These are phyloP conservation scores for Knufia fluminis DNA, from an alignment of 2,329 filamentous ascomycete genomes.

Conservation along the genomic window DNA sequence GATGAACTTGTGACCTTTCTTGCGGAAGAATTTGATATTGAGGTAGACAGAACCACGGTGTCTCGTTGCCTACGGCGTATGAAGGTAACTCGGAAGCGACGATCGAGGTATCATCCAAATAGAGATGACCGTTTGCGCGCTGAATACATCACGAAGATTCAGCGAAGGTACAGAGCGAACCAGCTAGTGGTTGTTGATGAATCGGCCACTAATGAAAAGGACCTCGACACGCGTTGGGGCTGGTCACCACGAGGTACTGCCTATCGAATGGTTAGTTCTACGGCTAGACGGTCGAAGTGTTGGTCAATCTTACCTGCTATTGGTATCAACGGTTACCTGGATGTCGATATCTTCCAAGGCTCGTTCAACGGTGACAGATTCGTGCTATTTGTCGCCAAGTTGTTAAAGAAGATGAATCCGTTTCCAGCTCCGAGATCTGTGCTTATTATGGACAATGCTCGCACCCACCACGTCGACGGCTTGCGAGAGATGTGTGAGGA, in stretches of 20 bases:
- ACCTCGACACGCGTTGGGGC: not conserved
- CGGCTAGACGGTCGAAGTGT: not conserved
- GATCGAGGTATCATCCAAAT: no score
- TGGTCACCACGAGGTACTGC: not conserved
- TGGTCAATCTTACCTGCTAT: conserved; percentile 4
- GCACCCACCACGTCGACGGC: conserved; percentile 24
- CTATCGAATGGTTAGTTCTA: not conserved
- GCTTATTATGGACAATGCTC: conserved; percentile 28
- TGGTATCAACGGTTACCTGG: conserved; percentile 4
- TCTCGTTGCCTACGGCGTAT: no score
- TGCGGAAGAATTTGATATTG: no score
- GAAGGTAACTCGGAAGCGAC: no score
- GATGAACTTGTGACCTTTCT: no score
- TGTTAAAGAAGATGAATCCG: conserved; percentile 4
- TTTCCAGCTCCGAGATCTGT: conserved; percentile 27
- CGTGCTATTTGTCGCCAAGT: not conserved
- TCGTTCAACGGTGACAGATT: conserved; percentile 1
- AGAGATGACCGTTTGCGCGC: not conserved
- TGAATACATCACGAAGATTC: not conserved
- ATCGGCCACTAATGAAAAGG: not conserved
- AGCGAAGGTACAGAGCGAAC: not conserved
- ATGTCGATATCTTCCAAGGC: not conserved
- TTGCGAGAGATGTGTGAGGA: conserved; percentile 26
- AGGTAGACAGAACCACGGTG: no score
- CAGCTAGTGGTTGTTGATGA: not conserved